Base-by-base conservation (phyloP, 31 red algal genomes). In the Bonnemaisonia californica region DNA sequence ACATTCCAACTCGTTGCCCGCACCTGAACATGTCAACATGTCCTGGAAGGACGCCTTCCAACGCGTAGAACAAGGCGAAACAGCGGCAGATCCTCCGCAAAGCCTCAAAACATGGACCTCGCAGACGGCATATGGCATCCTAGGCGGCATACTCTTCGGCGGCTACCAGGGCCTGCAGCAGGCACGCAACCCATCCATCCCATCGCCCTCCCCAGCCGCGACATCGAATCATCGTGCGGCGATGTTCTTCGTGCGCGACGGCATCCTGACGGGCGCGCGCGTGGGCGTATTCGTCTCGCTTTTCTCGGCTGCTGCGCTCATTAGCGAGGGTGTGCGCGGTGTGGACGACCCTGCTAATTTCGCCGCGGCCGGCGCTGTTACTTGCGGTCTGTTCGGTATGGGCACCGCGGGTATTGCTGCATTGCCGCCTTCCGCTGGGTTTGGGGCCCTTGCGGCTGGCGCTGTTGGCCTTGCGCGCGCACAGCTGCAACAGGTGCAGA, bases 141-240 rank as follows among this genome's bases (percentile, higher is more conserved):
- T 89, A 56, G 85, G 76, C 28, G 85, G 85, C 22, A 89, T 80
- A 68, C 30, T 89, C 18, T 89, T 74, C 65, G 85, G 85, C 62
- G 85, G 85, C 66, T 89, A 89, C 57, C 76, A 73, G 23, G 85
- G 85, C 37, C 76, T 89, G 23, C 76, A 36, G 41, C 68, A 74
- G 58, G 75, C 85, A 21, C 75, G 74, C 61, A 75, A 62, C 32
- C 54, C 54, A 24, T 60, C 64, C 27, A 79, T 71, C 18, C 83
- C 83, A 29, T 77, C 70, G 26, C 83, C 83, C 4, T 38, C 60
- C 9, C 83, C 83, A n/a, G 71, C 83, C 30, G 71, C 4, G 3
- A 66, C 38, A 19, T 24, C 32, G 2, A n/a, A 68, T 23, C 85
- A 89, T 40, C 85, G 85, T 35, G 39, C n/a, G 31, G 65, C 76